These are phyloP conservation scores for Carex pumila DNA, from an alignment of 176 grass and related monocot genomes.

Conservation along the genomic window DNA sequence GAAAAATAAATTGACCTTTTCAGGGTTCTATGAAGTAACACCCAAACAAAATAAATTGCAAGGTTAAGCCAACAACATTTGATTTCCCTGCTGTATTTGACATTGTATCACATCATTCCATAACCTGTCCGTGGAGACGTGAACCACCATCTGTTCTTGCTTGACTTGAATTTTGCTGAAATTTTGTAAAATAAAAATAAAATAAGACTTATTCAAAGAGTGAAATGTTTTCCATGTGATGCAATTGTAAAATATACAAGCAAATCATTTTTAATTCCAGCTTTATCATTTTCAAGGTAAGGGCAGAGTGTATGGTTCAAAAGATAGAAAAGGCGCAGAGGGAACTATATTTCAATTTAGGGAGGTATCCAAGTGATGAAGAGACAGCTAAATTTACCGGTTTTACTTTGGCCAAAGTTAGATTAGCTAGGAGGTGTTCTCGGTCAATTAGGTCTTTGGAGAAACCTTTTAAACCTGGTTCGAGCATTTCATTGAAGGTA, in stretches of 20 bases:
- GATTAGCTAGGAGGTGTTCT: conserved; percentile 63
- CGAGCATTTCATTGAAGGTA: conserved; percentile 44
- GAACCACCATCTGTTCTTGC: background rate
- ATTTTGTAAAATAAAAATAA: background rate
- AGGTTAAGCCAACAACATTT: background rate
- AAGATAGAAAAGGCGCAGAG: conserved; percentile 57
- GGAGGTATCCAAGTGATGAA: conserved; percentile 47
- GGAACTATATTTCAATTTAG: conserved; percentile 27
- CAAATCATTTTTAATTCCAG: background rate
- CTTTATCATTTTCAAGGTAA: conserved; percentile 37
- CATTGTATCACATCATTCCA: background rate
- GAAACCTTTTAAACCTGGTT: conserved; percentile 30
- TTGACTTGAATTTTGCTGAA: background rate
- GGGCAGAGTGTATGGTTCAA: conserved; percentile 66
- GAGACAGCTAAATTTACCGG: conserved; percentile 51
- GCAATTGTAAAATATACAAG: background rate
- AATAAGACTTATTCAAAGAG: background rate
- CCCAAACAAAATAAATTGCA: background rate
- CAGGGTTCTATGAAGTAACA: background rate
- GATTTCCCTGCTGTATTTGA: background rate
- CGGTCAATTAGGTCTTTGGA: conserved; percentile 50
- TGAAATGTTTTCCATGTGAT: background rate
- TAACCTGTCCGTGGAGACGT: background rate
- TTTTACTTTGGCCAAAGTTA: conserved; percentile 52
- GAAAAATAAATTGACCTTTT: background rate